phyloP scores from a whole-genome alignment of 2,329 filamentous ascomycete species.

The Herpotrichia juniperi region DNA sequence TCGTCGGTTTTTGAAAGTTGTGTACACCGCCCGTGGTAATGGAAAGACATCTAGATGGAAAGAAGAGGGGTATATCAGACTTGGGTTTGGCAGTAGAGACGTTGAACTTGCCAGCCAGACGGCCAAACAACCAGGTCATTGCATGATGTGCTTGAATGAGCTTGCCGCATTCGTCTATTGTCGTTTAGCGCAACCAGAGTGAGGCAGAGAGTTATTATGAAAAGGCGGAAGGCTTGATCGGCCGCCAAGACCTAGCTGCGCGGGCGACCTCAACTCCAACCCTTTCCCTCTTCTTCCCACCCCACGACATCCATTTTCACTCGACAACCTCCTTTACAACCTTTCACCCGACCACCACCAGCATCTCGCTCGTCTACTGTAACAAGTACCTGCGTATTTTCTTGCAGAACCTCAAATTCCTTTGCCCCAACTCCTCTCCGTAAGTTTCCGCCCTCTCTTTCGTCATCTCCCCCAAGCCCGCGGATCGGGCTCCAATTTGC shows the following conservation, averaged over 20 bases:
- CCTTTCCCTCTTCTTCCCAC: neutral
- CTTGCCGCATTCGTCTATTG: neutral
- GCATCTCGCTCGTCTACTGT: conserved; percentile 19
- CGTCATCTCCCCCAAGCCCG: conserved; percentile 32
- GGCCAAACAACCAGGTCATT: neutral
- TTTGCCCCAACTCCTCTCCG: conserved; percentile 22
- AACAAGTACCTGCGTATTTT: conserved; percentile 17
- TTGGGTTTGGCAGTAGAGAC: no score
- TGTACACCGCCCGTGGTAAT: no score
- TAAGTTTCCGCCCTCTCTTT: conserved; percentile 37
- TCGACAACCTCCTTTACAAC: neutral
- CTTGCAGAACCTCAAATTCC: conserved; percentile 12
- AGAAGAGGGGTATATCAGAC: no score
- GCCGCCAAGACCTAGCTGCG: neutral
- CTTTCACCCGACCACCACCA: conserved; percentile 18
- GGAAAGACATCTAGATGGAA: no score
- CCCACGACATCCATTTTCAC: neutral
- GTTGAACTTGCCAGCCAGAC: no score
- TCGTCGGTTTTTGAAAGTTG: neutral
- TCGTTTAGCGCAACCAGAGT: neutral
- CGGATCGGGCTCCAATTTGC: conserved; percentile 33
- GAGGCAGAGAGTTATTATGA: neutral
- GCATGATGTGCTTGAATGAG: neutral
- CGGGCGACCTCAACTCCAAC: neutral
- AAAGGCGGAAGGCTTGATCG: conserved; percentile 5